Conservation (phyloP, 2,329 filamentous ascomycete genomes). For the Colletotrichum destructivum region DNA sequence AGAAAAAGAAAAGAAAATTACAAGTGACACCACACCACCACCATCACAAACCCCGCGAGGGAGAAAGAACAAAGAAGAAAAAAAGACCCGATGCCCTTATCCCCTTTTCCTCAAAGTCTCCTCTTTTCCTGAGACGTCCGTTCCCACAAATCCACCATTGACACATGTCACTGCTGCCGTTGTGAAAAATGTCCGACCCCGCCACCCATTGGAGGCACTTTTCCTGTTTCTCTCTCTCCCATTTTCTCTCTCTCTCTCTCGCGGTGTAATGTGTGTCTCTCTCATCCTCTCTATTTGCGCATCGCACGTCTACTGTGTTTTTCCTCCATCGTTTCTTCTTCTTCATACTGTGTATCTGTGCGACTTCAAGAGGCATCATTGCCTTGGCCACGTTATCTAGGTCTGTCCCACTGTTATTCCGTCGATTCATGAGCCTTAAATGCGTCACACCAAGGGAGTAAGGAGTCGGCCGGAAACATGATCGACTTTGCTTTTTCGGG, state of each 20-base stretch:
- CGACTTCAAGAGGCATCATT: too few relatives aligned
- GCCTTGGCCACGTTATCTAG: too few relatives aligned
- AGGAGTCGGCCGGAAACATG: neutral
- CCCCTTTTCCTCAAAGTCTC: conserved; percentile 16
- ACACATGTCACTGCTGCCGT: conserved; percentile 27
- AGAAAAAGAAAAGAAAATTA: conserved; percentile 9
- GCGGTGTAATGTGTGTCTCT: too few relatives aligned
- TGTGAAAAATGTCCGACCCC: conserved; percentile 28
- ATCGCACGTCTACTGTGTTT: too few relatives aligned
- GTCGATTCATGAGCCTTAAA: conserved; percentile 23
- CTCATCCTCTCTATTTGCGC: too few relatives aligned
- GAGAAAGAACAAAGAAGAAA: neutral
- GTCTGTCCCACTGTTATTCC: neutral
- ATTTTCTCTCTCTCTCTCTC: too few relatives aligned
- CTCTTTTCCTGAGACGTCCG: conserved; percentile 18
- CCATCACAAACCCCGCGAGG: neutral
- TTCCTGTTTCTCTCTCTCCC: too few relatives aligned
- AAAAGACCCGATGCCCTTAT: neutral
- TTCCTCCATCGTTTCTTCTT: too few relatives aligned
- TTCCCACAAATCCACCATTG: conserved; percentile 23
- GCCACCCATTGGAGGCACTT: neutral
- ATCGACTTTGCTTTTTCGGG: neutral
- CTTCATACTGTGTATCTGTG: too few relatives aligned
- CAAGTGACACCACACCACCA: conserved; percentile 3
- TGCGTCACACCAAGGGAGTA: neutral